Evolutionary conservation across 164 flowering plant genomes (phyloP), one percentile per base, ranked within the genome.

Genomic region (Dillenia turbinata): DNA sequence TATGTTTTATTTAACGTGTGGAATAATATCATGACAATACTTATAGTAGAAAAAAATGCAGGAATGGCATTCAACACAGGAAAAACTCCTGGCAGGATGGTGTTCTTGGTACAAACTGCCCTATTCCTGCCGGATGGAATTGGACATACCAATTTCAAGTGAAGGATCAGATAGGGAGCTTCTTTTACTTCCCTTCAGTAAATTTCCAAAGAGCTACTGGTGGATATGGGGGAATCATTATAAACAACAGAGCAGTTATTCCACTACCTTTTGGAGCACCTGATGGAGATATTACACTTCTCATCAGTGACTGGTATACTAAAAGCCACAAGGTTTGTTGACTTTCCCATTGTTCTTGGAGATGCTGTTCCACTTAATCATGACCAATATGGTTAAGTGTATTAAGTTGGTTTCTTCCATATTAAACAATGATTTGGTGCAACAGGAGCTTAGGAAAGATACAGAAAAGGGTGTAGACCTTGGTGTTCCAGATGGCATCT

Each of bases 51-150:
- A 51, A 19, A 19, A 66, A 67, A 52, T 82, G 79, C 81, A 93
- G 98, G 97, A 71, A 87, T 75, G 98, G 98, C 40, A 69, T 90
- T 69, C 96, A 93, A 70, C 90, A 83, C 12, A 77, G 98, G 67
- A 90, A 81, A 69, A 85, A 90, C 76, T 84, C 98, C 44, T 93
- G 98, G 98, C 97, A 90, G 71, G 97, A 93, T 80, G 98, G 98
- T 58, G 98, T 93, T 47, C 72, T 63, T 11, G 98, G 98, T 51
- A 93, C 98, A 19, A 93, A 89, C 72, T 93, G 98, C 75, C 94
- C 97, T 12, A 93, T 93, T 70, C 98, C 96, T 50, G 72, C 79
- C 55, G 89, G 92, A 52, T 93, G 97, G 97, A 93, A 93, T 52
- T 93, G 96, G 96, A 93, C 96, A 9, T 90, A 88, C 66, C 71